Percentiles rank a stretch among this genome's conserved stretches.
Evolutionary conservation across 345 rosid genomes (phyloP).

Genomic region (Firmiana major): DNA sequence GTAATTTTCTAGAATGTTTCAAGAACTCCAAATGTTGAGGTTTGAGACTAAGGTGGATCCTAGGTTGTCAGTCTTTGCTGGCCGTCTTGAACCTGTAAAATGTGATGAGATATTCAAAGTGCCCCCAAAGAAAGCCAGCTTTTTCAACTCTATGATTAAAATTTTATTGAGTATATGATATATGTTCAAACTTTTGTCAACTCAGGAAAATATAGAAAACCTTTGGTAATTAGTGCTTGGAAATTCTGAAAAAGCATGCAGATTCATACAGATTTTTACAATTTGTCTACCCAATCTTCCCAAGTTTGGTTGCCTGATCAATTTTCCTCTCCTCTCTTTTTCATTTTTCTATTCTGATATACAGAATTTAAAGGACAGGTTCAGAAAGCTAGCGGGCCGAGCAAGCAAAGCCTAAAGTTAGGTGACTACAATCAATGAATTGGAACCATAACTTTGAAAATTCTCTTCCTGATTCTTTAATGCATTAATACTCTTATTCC

Average conservation of each 20-base stretch:
- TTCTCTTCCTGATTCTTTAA: background rate
- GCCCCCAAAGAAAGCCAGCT: background rate
- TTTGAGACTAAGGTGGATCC: background rate
- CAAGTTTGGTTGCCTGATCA: background rate
- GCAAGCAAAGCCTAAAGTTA: slow-evolving; percentile 10
- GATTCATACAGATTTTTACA: background rate
- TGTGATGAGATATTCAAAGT: background rate
- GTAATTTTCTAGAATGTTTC: background rate
- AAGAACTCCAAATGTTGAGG: background rate
- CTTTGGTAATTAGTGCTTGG: background rate
- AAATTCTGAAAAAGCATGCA: background rate
- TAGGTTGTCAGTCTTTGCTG: background rate
- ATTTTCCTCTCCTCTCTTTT: background rate
- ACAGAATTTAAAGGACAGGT: background rate
- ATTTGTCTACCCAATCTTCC: background rate
- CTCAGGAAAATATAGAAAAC: background rate
- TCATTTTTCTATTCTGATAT: background rate
- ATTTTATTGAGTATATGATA: background rate
- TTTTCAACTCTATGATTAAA: background rate
- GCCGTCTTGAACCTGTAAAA: background rate
- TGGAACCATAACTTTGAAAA: background rate
- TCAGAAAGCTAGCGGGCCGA: background rate
- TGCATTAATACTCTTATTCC: too few species aligned
- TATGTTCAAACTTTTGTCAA: background rate
- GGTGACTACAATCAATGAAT: slow-evolving; percentile 7